Evolutionary conservation across 345 rosid species (phyloP), one percentile per base, ranked within the genome.

Genomic region (Sisymbrium irio): DNA sequence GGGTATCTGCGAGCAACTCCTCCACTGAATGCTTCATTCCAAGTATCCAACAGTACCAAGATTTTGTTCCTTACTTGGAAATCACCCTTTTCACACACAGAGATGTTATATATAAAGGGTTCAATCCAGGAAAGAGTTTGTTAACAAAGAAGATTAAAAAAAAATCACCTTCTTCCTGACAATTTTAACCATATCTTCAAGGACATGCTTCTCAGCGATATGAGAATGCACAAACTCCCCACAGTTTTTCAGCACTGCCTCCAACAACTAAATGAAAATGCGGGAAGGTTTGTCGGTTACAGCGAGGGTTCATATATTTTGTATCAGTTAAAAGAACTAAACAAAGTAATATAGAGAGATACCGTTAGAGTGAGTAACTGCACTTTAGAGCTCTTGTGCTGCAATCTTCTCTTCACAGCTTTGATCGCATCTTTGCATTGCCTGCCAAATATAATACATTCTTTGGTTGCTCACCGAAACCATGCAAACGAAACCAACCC

Each of bases 21-120:
- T 54, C 92, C 98, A 54, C 89, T 90, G 81, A 96, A 92, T 63
- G 97, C 98, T 80, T 87, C 97, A 76, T 92, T 91, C 99, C 99
- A 96, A 62, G 96, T 83, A 71, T 96, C 96, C 84, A 96, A 73
- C 83, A 96, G 82, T 37, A 75, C 77, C 83, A 96, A 80, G 51
- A 89, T 81, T 81, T 79, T 96, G 78, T 89, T 87, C 67, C 96
- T 85, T 47, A 96, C 96, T 62, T 84, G 82, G 82, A 80, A 86
- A 72, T 96, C 95, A 22, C 90, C 74, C 97, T 92, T 80, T 77
- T 51, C 7, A 42, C 59, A 64, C 32, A 56, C 19, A 14, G 0
- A 28, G 59, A 53, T 14, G 3, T 28, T 12, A 25, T 53, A 41
- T 14, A 41, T 14, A 5, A 35, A 33, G 6, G 2, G 54, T 19